These are phyloP conservation scores for Pistacia integerrima DNA, from an alignment of 345 rosid species.

Conservation along the genomic window DNA sequence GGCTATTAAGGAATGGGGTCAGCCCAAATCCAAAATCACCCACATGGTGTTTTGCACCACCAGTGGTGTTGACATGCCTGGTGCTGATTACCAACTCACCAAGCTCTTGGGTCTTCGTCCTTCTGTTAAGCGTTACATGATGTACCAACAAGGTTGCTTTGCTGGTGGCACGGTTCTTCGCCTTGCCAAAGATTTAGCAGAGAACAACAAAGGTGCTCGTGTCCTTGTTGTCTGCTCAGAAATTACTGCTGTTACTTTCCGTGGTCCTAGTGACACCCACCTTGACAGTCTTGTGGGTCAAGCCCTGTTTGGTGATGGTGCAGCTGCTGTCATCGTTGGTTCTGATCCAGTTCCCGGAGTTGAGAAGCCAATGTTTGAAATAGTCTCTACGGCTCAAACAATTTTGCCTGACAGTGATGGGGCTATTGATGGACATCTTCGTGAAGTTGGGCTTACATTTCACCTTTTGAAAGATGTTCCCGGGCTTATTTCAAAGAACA, in stretches of 20 bases:
- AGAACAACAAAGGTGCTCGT: slow-evolving; percentile 54
- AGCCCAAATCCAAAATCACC: slow-evolving; percentile 60
- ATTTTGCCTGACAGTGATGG: slow-evolving; percentile 52
- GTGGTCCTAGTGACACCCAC: slow-evolving; percentile 46
- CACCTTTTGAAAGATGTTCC: slow-evolving; percentile 52
- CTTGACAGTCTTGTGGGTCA: slow-evolving; percentile 53
- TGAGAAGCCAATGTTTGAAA: slow-evolving; percentile 45
- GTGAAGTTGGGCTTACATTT: slow-evolving; percentile 50
- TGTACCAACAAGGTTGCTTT: slow-evolving; percentile 60
- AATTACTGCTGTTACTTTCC: slow-evolving; percentile 39
- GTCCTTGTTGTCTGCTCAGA: slow-evolving; percentile 53
- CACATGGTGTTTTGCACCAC: slow-evolving; percentile 61
- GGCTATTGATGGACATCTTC: slow-evolving; percentile 51
- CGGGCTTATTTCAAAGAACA: slow-evolving; percentile 39
- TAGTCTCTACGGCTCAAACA: slow-evolving; percentile 46
- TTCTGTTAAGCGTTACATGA: slow-evolving; percentile 53
- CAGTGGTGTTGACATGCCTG: slow-evolving; percentile 62
- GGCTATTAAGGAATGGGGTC: slow-evolving; percentile 60
- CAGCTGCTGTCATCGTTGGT: slow-evolving; percentile 50
- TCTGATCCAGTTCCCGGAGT: slow-evolving; percentile 33
- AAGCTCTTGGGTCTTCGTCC: slow-evolving; percentile 60
- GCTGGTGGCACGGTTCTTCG: slow-evolving; percentile 55
- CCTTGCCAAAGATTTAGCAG: slow-evolving; percentile 56
- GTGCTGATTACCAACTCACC: slow-evolving; percentile 60
- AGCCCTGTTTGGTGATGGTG: slow-evolving; percentile 54